phyloP scores from a whole-genome alignment of 805 yeast genomes.

The Candida ascalaphidarum region DNA sequence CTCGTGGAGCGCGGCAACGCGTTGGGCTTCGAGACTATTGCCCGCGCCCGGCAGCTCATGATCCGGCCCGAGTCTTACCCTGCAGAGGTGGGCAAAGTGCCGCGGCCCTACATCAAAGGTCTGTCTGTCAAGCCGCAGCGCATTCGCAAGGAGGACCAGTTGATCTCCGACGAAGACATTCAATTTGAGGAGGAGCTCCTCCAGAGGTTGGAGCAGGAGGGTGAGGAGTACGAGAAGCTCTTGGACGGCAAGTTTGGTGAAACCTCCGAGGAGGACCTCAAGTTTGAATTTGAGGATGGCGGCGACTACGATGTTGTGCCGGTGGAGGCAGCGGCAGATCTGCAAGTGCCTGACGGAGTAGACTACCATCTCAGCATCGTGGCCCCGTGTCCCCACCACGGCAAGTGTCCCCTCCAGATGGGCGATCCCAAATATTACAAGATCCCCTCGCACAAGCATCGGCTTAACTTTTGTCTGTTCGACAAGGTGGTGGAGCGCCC shows the following conservation, averaged over 20 bases:
- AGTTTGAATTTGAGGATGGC: constrained; percentile 38
- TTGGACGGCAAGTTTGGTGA: constrained; percentile 32
- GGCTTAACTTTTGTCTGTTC: constrained; percentile 69
- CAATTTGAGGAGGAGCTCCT: constrained; percentile 22
- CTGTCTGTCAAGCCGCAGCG: constrained; percentile 34
- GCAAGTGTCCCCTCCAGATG: constrained; percentile 76
- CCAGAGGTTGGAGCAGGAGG: constrained; percentile 13
- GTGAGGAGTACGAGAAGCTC: constrained; percentile 3
- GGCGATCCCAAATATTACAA: constrained; percentile 62
- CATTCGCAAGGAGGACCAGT: constrained; percentile 23
- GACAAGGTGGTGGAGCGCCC: constrained; percentile 71
- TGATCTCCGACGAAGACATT: constrained; percentile 27
- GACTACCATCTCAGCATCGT: constrained; percentile 55
- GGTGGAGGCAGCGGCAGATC: constrained; percentile 5
- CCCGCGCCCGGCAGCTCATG: constrained; percentile 84
- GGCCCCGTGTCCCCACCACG: constrained; percentile 91
- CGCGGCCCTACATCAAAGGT: constrained; percentile 59
- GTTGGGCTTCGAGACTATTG: constrained; percentile 77
- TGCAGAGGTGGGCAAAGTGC: constrained; percentile 51
- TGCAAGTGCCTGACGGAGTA: constrained; percentile 15
- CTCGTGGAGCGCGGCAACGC: constrained; percentile 87
- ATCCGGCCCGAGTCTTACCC: constrained; percentile 71
- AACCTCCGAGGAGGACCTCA: constrained; percentile 33
- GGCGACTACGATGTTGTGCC: constrained; percentile 20
- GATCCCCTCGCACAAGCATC: constrained; percentile 45